phyloP scores from a whole-genome alignment of 352 stramenopile species.

The Globisporangium iwayamae region DNA sequence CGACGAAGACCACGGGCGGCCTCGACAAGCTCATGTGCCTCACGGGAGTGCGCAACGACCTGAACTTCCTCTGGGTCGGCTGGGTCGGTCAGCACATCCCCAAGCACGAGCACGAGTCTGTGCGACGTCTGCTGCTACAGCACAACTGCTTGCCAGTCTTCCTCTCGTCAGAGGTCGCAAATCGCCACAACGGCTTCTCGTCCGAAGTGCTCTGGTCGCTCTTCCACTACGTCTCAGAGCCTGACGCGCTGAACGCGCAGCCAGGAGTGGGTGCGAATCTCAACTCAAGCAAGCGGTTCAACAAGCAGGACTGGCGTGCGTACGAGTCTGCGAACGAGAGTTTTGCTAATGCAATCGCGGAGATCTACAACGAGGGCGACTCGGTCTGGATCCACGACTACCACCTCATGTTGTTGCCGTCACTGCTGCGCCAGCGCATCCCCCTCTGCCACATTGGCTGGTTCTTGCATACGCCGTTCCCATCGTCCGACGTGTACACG shows the following conservation, averaged over 20 bases:
- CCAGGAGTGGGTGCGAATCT: conserved; percentile 32
- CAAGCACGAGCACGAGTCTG: conserved; percentile 74
- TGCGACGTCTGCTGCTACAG: conserved; percentile 69
- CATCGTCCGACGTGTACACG: conserved; percentile 82
- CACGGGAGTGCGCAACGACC: conserved; percentile 55
- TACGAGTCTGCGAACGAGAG: conserved; percentile 87
- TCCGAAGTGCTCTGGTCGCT: conserved; percentile 90
- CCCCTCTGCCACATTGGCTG: conserved; percentile 75
- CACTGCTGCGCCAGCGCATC: conserved; percentile 73
- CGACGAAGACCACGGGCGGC: conserved; percentile 81
- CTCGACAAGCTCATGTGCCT: conserved; percentile 84
- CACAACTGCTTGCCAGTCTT: conserved; percentile 89
- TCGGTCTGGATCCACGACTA: conserved; percentile 90
- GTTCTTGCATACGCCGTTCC: conserved; percentile 89
- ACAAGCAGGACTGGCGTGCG: conserved; percentile 84
- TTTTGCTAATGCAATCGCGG: conserved; percentile 81
- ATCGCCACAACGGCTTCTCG: conserved; percentile 85
- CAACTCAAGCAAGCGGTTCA: conserved; percentile 75
- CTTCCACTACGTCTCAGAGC: conserved; percentile 88
- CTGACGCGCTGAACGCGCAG: conserved; percentile 45
- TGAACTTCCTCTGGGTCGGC: conserved; percentile 86
- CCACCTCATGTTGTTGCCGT: conserved; percentile 88
- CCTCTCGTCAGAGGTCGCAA: conserved; percentile 76
- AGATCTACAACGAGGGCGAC: conserved; percentile 88
- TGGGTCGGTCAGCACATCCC: conserved; percentile 87